Conservation (phyloP, 1,139 yeast genomes). For the Magnusiomyces tetraspermus region DNA sequence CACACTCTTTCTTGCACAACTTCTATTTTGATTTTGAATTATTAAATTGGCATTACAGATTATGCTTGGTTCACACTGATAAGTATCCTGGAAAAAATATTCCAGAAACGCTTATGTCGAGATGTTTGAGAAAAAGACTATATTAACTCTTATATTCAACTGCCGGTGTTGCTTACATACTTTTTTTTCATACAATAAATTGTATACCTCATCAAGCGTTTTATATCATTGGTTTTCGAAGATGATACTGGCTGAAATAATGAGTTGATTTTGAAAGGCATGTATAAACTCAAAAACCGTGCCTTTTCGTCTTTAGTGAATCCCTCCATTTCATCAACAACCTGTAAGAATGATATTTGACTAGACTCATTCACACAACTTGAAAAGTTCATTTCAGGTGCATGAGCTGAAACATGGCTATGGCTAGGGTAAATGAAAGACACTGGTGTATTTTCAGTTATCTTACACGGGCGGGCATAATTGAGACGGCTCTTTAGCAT, state of each 20-base stretch:
- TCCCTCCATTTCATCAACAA: neutral
- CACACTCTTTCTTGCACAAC: too few relatives aligned
- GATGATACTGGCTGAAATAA: constrained; percentile 1
- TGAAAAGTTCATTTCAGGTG: neutral
- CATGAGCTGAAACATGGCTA: too few relatives aligned
- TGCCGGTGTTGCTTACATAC: neutral
- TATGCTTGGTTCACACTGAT: too few relatives aligned
- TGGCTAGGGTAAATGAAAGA: too few relatives aligned
- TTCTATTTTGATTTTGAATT: neutral
- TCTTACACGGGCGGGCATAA: too few relatives aligned
- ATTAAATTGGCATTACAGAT: too few relatives aligned
- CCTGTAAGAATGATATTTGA: neutral
- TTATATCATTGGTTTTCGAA: neutral
- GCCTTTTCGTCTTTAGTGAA: constrained; percentile 3
- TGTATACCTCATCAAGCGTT: neutral
- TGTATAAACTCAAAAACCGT: neutral
- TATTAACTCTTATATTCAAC: too few relatives aligned
- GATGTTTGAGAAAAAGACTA: too few relatives aligned
- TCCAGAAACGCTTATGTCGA: too few relatives aligned
- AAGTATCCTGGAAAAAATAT: too few relatives aligned
- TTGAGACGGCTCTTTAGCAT: too few relatives aligned
- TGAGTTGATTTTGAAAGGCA: neutral
- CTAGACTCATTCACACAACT: neutral
- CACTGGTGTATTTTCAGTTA: too few relatives aligned
- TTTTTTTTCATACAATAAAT: constrained; percentile 1